Evolutionary conservation across 2,329 filamentous ascomycete species (phyloP).

Genomic region (Xylaria sp.): DNA sequence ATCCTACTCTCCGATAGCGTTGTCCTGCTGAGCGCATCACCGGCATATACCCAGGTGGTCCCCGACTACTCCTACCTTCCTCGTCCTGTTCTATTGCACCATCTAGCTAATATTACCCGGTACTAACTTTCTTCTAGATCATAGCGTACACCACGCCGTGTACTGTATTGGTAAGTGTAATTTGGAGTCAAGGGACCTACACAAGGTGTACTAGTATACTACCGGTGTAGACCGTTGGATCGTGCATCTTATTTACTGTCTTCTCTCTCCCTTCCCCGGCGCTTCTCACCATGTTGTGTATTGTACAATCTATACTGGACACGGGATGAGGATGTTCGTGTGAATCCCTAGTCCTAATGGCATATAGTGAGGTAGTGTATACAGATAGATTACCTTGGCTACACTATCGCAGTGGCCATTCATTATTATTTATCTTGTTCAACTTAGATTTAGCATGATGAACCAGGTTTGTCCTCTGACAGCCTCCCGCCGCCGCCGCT

Average conservation of each 20-base stretch:
- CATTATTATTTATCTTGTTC: not conserved
- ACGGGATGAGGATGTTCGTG: not conserved
- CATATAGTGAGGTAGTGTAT: not conserved
- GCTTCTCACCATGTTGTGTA: not conserved
- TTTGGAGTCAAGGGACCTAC: not conserved
- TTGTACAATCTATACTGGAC: no score
- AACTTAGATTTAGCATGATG: not conserved
- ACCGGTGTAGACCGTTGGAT: not conserved
- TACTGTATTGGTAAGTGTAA: not conserved
- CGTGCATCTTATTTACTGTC: not conserved
- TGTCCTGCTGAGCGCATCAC: constrained; percentile 9
- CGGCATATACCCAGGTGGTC: no score
- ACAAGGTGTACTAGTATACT: not conserved
- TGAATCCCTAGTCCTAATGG: not conserved
- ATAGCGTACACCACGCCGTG: not conserved
- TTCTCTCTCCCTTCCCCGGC: no score
- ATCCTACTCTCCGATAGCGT: constrained; percentile 1
- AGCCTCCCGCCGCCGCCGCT: constrained; percentile 1
- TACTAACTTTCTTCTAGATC: not conserved
- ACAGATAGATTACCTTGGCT: no score
- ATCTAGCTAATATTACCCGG: not conserved
- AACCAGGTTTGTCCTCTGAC: constrained; percentile 1
- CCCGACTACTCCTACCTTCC: not conserved
- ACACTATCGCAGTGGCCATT: no score
- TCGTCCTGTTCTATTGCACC: not conserved